These are phyloP conservation scores for Copromyces sp. DNA, from an alignment of 495 filamentous ascomycete species.

Conservation along the genomic window DNA sequence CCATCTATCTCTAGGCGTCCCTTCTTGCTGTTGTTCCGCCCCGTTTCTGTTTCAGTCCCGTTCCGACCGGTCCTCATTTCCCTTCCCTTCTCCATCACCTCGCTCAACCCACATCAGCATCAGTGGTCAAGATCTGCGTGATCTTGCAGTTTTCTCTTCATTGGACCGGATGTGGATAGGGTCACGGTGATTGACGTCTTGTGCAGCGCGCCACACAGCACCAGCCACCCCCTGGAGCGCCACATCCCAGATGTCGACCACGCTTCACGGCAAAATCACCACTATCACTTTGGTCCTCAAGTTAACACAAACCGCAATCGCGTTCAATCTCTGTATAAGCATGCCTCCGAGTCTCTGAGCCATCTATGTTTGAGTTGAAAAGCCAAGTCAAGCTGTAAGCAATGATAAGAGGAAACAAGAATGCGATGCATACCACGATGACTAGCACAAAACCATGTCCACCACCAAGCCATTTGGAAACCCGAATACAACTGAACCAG, in stretches of 20 bases:
- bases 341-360: background rate
- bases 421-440: background rate
- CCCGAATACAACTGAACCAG: background rate
- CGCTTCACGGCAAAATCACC: background rate
- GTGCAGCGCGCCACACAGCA: background rate
- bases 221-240: background rate
- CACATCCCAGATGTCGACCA: background rate
- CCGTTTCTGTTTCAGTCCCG: no score
- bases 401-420: background rate
- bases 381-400: background rate
- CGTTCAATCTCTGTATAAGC: background rate
- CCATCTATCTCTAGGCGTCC: no score
- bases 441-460: background rate
- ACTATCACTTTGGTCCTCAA: background rate
- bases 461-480: background rate
- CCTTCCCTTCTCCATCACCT: no score
- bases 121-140: no score
- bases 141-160: no score
- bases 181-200: background rate
- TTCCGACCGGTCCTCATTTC: no score
- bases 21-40: no score
- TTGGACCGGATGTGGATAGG: no score
- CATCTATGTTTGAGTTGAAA: background rate
- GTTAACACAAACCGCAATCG: background rate
- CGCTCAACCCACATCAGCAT: no score